A percentile compares a stretch with the other conserved stretches of the same genome.
Evolutionary conservation across 805 yeast genomes (phyloP).

Genomic region (Monosporozyma unispora): DNA sequence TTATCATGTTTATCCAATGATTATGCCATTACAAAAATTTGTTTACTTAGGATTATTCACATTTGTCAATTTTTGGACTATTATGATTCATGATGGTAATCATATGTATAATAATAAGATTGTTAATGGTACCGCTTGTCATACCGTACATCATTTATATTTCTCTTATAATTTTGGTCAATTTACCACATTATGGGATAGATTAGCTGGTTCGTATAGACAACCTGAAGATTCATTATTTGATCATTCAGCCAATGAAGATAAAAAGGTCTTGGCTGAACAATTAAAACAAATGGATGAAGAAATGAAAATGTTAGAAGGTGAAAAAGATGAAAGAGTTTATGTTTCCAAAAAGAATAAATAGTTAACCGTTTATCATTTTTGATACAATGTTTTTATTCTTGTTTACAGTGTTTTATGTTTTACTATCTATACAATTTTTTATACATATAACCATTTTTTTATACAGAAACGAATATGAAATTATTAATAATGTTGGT

Average conservation of each 20-base stretch:
- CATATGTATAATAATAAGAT: slow-evolving; percentile 88
- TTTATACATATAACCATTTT: neutral
- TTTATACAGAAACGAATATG: neutral
- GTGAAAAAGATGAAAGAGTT: slow-evolving; percentile 63
- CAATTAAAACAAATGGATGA: slow-evolving; percentile 70
- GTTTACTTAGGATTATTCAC: slow-evolving; percentile 76
- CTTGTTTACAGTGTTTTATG: no score
- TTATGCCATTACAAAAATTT: slow-evolving; percentile 87
- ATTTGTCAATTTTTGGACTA: slow-evolving; percentile 95
- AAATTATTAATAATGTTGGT: neutral
- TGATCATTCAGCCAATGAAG: slow-evolving; percentile 50
- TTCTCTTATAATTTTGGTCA: slow-evolving; percentile 98
- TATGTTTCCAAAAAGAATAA: slow-evolving; percentile 38
- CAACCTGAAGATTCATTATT: slow-evolving; percentile 83
- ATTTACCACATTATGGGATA: slow-evolving; percentile 96
- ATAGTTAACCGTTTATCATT: no score
- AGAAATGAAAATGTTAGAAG: slow-evolving; percentile 75
- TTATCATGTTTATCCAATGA: slow-evolving; percentile 82
- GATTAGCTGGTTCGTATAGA: slow-evolving; percentile 89
- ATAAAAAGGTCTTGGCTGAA: slow-evolving; percentile 53
- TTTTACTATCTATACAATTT: slow-evolving; percentile 1
- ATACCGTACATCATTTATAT: slow-evolving; percentile 91
- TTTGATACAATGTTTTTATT: no score
- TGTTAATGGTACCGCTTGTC: slow-evolving; percentile 97
- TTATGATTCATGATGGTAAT: slow-evolving; percentile 97